Conservation (phyloP, 2,329 filamentous ascomycete genomes). For the Chaetothyriales sp. region DNA sequence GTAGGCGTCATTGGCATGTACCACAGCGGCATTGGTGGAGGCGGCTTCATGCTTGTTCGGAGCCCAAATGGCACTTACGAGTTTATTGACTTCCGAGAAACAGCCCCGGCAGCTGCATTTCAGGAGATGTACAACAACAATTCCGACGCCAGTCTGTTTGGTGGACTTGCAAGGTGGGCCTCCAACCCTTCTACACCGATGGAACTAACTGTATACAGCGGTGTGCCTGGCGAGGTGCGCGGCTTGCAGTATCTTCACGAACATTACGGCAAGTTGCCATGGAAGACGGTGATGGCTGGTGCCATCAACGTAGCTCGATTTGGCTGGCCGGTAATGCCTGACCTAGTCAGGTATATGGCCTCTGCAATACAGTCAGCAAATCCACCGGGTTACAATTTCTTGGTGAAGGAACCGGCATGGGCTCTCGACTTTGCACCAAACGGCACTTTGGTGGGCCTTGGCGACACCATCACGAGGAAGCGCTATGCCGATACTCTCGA, state of each 20-base stretch:
- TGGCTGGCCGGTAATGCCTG: slow-evolving; percentile 60
- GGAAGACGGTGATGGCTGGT: slow-evolving; percentile 59
- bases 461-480: slow-evolving; percentile 66
- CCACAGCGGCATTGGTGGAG: slow-evolving; percentile 70
- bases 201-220: slow-evolving; percentile 25
- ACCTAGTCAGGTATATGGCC: slow-evolving; percentile 62
- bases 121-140: slow-evolving; percentile 77
- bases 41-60: slow-evolving; percentile 77
- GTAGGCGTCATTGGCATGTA: slow-evolving; percentile 65
- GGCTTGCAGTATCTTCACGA: slow-evolving; percentile 67
- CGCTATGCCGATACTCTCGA: slow-evolving; percentile 71
- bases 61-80: slow-evolving; percentile 63
- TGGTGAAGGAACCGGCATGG: slow-evolving; percentile 64
- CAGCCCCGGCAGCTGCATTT: slow-evolving; percentile 66
- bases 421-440: slow-evolving; percentile 80
- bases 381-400: slow-evolving; percentile 43
- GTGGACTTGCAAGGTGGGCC: slow-evolving; percentile 52
- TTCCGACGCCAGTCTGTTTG: slow-evolving; percentile 49
- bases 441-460: slow-evolving; percentile 55
- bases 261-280: slow-evolving; percentile 47
- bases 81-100: slow-evolving; percentile 79
- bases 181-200: neutral
- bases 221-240: slow-evolving; percentile 48
- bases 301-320: slow-evolving; percentile 59
- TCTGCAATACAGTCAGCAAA: slow-evolving; percentile 30